Evolutionary conservation across 2,329 filamentous ascomycete genomes (phyloP).

Genomic region (Ilyonectria destructans): DNA sequence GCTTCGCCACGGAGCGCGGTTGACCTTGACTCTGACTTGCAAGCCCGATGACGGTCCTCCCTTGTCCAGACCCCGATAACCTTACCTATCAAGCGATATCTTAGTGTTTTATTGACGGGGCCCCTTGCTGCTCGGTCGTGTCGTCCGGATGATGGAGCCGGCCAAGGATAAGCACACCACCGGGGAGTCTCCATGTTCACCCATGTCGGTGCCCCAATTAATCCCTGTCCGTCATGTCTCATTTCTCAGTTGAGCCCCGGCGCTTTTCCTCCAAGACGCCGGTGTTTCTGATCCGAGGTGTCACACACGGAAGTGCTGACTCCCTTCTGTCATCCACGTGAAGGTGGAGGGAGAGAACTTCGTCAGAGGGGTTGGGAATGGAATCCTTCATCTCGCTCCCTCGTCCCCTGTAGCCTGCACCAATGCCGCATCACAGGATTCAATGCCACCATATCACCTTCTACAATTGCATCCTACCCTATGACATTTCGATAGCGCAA

Average conservation of each 20-base stretch:
- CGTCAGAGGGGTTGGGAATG: slow-evolving; percentile 14
- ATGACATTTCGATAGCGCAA: slow-evolving; percentile 1
- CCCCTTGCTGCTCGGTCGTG: slow-evolving; percentile 38
- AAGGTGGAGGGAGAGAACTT: slow-evolving; percentile 1
- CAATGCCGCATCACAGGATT: background rate
- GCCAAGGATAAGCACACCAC: slow-evolving; percentile 38
- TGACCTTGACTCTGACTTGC: slow-evolving; percentile 10
- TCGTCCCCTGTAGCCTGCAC: background rate
- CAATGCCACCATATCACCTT: slow-evolving; percentile 10
- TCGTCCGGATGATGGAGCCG: slow-evolving; percentile 43
- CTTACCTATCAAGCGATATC: slow-evolving; percentile 39
- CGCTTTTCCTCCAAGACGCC: slow-evolving; percentile 37
- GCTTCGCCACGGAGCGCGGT: slow-evolving; percentile 9
- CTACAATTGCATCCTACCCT: background rate
- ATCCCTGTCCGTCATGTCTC: slow-evolving; percentile 29
- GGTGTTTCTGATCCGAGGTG: slow-evolving; percentile 40
- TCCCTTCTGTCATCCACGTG: slow-evolving; percentile 12
- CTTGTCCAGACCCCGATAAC: slow-evolving; percentile 25
- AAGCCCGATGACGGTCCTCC: slow-evolving; percentile 2
- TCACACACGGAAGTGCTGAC: slow-evolving; percentile 13
- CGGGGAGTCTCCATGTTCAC: slow-evolving; percentile 23
- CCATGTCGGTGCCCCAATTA: slow-evolving; percentile 34
- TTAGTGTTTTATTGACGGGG: slow-evolving; percentile 36
- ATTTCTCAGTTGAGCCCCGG: slow-evolving; percentile 34
- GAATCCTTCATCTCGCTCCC: slow-evolving; percentile 17